Conservation (phyloP, 2,329 filamentous ascomycete genomes). For the Arthrobotrys sinensis region DNA sequence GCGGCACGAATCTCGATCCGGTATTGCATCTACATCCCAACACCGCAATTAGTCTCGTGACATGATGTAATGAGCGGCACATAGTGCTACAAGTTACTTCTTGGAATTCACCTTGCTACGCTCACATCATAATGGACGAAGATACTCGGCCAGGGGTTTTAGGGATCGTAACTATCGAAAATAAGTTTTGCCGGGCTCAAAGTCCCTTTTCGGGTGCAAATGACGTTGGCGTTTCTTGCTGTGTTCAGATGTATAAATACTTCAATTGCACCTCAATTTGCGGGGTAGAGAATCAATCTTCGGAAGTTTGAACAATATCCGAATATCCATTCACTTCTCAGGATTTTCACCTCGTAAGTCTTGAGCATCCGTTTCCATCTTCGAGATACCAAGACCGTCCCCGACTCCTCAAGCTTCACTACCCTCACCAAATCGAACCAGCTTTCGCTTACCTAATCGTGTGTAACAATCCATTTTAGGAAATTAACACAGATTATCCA, state of each 20-base stretch:
- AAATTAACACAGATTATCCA: constrained; percentile 38
- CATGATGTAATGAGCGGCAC: constrained; percentile 58
- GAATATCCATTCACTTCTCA: neutral
- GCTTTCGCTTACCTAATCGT: constrained; percentile 3
- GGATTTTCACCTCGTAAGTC: neutral
- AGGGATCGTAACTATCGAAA: neutral
- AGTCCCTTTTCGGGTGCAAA: constrained; percentile 11
- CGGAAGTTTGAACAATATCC: constrained; percentile 13
- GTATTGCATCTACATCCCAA: constrained; percentile 37
- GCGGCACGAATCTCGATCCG: constrained; percentile 53
- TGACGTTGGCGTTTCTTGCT: constrained; percentile 42
- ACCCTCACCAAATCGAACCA: neutral
- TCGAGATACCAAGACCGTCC: neutral
- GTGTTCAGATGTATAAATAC: constrained; percentile 49
- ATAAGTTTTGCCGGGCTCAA: constrained; percentile 24
- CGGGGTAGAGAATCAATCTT: neutral
- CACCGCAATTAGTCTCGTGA: constrained; percentile 48
- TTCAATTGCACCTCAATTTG: constrained; percentile 46
- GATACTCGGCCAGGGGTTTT: neutral
- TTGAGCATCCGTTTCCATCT: neutral
- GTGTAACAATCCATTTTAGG: constrained; percentile 19
- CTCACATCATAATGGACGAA: constrained; percentile 9
- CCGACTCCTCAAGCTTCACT: neutral
- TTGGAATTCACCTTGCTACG: neutral
- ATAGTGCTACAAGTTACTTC: neutral